These are phyloP conservation scores for Pseudocercospora fuligena DNA, from an alignment of 2,329 filamentous ascomycete genomes.

Conservation along the genomic window DNA sequence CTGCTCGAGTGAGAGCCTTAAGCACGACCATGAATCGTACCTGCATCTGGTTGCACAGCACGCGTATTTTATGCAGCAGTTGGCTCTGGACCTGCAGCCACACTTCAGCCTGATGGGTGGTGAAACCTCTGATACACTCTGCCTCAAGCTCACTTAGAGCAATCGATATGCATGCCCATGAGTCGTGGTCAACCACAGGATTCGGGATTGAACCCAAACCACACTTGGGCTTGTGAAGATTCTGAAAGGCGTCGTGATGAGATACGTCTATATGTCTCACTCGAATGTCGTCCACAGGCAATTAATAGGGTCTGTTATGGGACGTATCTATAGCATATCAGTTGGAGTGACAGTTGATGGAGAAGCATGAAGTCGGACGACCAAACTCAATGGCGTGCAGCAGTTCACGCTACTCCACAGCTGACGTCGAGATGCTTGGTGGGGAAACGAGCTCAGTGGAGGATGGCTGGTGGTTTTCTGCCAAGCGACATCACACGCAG, in stretches of 20 bases:
- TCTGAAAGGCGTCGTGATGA: not conserved
- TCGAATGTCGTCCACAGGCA: not conserved
- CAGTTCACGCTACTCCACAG: constrained; percentile 11
- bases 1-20: not conserved
- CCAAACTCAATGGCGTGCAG: constrained; percentile 19
- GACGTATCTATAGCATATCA: not conserved
- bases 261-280: not conserved
- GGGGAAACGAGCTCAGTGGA: not conserved
- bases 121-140: constrained; percentile 17
- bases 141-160: constrained; percentile 14
- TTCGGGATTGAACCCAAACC: not conserved
- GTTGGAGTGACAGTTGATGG: constrained; percentile 2
- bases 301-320: constrained; percentile 13
- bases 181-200: constrained; percentile 13
- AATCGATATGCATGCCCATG: constrained; percentile 23
- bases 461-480: constrained; percentile 10
- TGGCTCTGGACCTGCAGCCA: constrained; percentile 11
- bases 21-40: constrained; percentile 17
- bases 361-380: not conserved
- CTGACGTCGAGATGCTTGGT: not conserved
- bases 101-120: constrained; percentile 5
- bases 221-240: not conserved
- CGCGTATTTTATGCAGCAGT: not conserved
- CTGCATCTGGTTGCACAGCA: constrained; percentile 19
- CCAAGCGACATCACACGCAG: constrained; percentile 1